Conservation (phyloP, 1,139 yeast species). For the Protomyces inouyei region DNA sequence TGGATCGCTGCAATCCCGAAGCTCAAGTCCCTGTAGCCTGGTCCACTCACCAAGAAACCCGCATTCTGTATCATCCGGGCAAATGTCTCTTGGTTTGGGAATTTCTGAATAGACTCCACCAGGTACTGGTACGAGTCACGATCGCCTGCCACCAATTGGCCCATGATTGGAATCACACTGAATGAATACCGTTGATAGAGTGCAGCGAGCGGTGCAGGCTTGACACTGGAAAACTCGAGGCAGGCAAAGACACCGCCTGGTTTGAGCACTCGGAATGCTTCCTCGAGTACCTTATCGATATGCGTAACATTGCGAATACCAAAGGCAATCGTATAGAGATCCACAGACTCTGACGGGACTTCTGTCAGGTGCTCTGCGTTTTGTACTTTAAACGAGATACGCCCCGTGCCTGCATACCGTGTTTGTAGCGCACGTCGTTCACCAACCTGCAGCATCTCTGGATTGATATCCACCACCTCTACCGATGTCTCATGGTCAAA, state of each 20-base stretch:
- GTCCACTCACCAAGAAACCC: slow-evolving; percentile 81
- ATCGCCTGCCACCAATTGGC: slow-evolving; percentile 90
- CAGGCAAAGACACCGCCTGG: slow-evolving; percentile 99
- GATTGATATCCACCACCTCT: slow-evolving; percentile 91
- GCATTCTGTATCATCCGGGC: slow-evolving; percentile 89
- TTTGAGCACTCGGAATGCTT: slow-evolving; percentile 89
- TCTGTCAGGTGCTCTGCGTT: slow-evolving; percentile 87
- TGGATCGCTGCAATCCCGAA: slow-evolving; percentile 96
- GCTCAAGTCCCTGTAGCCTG: slow-evolving; percentile 89
- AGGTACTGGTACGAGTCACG: slow-evolving; percentile 92
- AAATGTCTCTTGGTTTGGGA: slow-evolving; percentile 89
- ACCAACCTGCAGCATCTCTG: slow-evolving; percentile 94
- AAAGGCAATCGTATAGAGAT: slow-evolving; percentile 91
- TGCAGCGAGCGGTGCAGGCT: slow-evolving; percentile 67
- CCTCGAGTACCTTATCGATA: slow-evolving; percentile 84
- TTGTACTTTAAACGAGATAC: slow-evolving; percentile 79
- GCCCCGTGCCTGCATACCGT: slow-evolving; percentile 42
- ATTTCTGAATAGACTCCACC: slow-evolving; percentile 86
- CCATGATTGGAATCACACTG: slow-evolving; percentile 84
- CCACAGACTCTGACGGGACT: slow-evolving; percentile 82
- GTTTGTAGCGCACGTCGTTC: slow-evolving; percentile 55
- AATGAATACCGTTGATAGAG: slow-evolving; percentile 85
- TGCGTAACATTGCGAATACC: slow-evolving; percentile 96
- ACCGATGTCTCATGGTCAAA: slow-evolving; percentile 72
- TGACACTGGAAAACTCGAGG: slow-evolving; percentile 88